Evolutionary conservation across 2,329 filamentous ascomycete species (phyloP).

Genomic region (Pyricularia sp.): DNA sequence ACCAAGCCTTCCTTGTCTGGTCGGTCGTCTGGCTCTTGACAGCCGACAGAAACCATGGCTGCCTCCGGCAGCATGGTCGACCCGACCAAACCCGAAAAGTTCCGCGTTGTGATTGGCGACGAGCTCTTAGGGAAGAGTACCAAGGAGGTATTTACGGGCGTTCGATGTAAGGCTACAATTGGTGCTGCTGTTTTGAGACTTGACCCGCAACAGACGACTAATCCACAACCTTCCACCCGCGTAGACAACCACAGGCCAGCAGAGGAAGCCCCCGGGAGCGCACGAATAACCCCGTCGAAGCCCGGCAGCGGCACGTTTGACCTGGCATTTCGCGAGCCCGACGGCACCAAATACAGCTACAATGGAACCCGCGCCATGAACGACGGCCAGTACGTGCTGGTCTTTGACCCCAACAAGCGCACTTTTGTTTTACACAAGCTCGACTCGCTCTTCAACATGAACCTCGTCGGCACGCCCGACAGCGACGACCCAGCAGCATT

Average conservation of each 20-base stretch:
- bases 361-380: conserved; percentile 48
- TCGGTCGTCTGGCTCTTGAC: background rate
- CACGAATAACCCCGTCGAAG: conserved; percentile 34
- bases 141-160: conserved; percentile 50
- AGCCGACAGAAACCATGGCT: conserved; percentile 4
- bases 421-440: conserved; percentile 76
- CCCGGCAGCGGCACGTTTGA: conserved; percentile 46
- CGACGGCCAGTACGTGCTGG: conserved; percentile 53
- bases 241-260: conserved; percentile 56
- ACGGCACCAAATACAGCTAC: conserved; percentile 49
- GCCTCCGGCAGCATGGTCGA: conserved; percentile 31
- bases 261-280: conserved; percentile 34
- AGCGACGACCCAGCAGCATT: conserved; percentile 56
- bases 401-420: conserved; percentile 67
- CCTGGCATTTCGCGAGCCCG: conserved; percentile 39
- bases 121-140: conserved; percentile 45
- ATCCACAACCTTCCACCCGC: background rate
- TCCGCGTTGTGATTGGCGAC: conserved; percentile 55
- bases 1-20: background rate
- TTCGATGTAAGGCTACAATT: conserved; percentile 40
- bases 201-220: background rate
- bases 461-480: conserved; percentile 61
- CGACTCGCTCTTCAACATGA: conserved; percentile 80
- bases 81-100: conserved; percentile 49
- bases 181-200: background rate